Base-by-base conservation (phyloP, 345 rosid genomes). In the Balakata baccata region DNA sequence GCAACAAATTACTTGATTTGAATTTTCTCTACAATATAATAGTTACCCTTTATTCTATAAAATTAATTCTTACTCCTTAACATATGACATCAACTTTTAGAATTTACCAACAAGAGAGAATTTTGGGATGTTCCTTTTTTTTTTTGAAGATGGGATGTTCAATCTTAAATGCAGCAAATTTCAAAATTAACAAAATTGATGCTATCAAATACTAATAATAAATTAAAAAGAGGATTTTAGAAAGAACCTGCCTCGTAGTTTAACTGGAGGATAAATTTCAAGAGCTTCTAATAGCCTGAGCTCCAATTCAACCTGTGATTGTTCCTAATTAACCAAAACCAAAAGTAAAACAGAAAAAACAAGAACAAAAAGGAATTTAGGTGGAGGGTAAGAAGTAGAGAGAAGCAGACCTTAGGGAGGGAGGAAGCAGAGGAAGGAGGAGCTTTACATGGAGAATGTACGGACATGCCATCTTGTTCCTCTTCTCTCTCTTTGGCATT, bases 361-460 rank as follows among this genome's bases (percentile, higher is more conserved):
- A 57, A 23, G n/a, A 16, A n/a, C 47, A 57, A 52, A 51, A 53
- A 73, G 53, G 39, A 22, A 59, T n/a, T 38, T 14, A 16, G 1
- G 16, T 5, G 3, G 4, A 69, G 50, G 61, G 47, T 39, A 41
- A 57, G 62, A 61, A 53, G 23, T 39, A 72, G 52, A 20, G 59
- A 69, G 63, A 72, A 43, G 8, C 71, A 72, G 49, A 92, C 98
- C 97, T 95, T 91, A 41, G 97, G 83, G 69, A 90, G 95, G 79
- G 99, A 93, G 25, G 99, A 89, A 66, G 93, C 98, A 25, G 99
- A 91, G 57, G 99, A 93, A 54, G 86, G 93, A n/a, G 96, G 90
- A 75, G 95, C 91, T 81, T 96, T 96, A 84, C 96, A 93, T 0
- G 94, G 98, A 61, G 99, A 93, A 74, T 91, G 99, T 57, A 91